Base-by-base conservation (phyloP, 352 stramenopile species). In the Globisporangium cylindrosporum region DNA sequence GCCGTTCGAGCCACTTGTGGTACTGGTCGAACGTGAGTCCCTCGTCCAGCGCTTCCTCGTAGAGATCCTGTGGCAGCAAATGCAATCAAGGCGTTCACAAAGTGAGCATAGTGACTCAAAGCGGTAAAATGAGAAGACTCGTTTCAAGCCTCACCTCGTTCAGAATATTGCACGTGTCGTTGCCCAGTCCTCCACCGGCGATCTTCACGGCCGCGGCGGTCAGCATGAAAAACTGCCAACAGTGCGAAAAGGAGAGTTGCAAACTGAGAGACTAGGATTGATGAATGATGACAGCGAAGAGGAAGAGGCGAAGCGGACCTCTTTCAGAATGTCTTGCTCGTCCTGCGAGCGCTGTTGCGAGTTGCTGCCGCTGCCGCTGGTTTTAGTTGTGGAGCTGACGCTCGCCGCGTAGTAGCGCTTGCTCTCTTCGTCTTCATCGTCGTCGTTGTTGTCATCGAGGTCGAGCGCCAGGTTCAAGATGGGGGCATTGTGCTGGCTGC, bases 111-210 rank as follows among this genome's bases (percentile, higher is more conserved):
- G 8, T 5, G 22, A 22, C n/a, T 14, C 15, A 22, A 4, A 20
- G 24, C 20, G 36, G 9, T 1, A 12, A 62, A 5, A 63, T 5
- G 12, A 25, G n/a, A 38, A 38, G 59, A 4, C 8, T 27, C 38
- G 3, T 32, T 32, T 6, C 48, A 22, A 24, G 20, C 34, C 36
- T 20, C 34, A 78, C 72, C 41, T 80, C 80, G 69, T 89, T 89
- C 55, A 71, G 66, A 57, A 89, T 89, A 72, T 89, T 89, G 77
- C 80, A 89, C 53, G 73, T 62, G 60, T 86, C 78, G 68, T 86
- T 87, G 49, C 78, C 68, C 5, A 89, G 68, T 1, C 80, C 80
- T 1, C 69, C 80, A 29, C 80, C 80, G 3, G 74, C 68, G 64
- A 85, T 84, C 66, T 89, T 89, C 49, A 89, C 73, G 4, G 80